phyloP scores from a whole-genome alignment of 2,329 filamentous ascomycete genomes.

The Tolypocladium album region DNA sequence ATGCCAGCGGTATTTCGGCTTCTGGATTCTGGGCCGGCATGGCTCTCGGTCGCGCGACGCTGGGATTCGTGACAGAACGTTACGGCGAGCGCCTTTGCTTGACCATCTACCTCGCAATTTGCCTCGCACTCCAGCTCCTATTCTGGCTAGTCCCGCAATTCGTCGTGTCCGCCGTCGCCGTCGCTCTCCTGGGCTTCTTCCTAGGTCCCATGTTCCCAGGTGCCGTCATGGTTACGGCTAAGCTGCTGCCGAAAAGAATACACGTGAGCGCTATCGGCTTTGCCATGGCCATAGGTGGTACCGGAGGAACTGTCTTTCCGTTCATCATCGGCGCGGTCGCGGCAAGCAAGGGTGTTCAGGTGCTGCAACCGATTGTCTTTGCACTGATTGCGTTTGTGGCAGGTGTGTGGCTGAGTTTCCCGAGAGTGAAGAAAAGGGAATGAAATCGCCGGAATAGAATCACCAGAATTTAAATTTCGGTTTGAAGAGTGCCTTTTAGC shows the following conservation, averaged over 20 bases:
- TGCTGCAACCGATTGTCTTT: neutral
- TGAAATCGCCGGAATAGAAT: neutral
- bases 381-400: neutral
- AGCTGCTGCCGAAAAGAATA: constrained; percentile 56
- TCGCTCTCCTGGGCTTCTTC: constrained; percentile 62
- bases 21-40: constrained; percentile 76
- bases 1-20: constrained; percentile 59
- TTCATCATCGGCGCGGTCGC: constrained; percentile 1
- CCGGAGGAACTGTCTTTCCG: constrained; percentile 52
- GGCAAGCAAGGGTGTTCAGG: neutral
- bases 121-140: constrained; percentile 52
- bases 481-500: too few relatives aligned
- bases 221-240: constrained; percentile 59
- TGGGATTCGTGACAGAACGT: constrained; percentile 60
- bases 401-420: neutral
- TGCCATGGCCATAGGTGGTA: constrained; percentile 60
- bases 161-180: constrained; percentile 44
- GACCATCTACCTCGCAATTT: constrained; percentile 48
- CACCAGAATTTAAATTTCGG: too few relatives aligned
- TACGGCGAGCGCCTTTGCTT: constrained; percentile 54
- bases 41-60: constrained; percentile 52
- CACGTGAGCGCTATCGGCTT: constrained; percentile 68
- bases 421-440: neutral
- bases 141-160: constrained; percentile 51
- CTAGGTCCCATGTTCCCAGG: constrained; percentile 65